These are phyloP conservation scores for Torrubiellomyces zombiae DNA, from an alignment of 2,329 filamentous ascomycete genomes.

Conservation along the genomic window DNA sequence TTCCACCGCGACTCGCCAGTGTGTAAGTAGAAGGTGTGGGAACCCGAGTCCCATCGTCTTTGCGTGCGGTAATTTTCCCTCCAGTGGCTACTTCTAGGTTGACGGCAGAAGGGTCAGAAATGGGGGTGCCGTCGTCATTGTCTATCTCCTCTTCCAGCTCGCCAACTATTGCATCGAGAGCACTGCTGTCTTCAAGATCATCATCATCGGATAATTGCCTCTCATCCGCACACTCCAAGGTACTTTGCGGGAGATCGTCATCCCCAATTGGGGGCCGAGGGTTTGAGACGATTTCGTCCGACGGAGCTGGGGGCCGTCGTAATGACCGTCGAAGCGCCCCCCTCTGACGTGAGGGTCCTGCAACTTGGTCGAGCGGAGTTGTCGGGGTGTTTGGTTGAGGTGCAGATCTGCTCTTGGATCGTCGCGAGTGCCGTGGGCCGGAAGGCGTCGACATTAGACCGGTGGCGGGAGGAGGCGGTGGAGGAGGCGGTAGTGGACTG, in stretches of 20 bases:
- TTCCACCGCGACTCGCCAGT: conserved; percentile 22
- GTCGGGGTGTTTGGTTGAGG: conserved; percentile 21
- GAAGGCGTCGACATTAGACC: conserved; percentile 21
- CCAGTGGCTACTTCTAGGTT: conserved; percentile 78
- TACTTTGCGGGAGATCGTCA: conserved; percentile 48
- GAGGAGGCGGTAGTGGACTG: conserved; percentile 19
- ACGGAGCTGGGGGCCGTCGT: conserved; percentile 37
- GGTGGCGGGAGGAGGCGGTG: conserved; percentile 9
- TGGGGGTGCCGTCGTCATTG: conserved; percentile 46
- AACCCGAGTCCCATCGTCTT: conserved; percentile 79
- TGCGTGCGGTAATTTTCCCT: conserved; percentile 77
- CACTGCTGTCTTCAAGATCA: conserved; percentile 45
- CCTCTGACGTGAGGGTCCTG: conserved; percentile 41
- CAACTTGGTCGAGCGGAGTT: conserved; percentile 24
- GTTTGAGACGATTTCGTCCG: conserved; percentile 33
- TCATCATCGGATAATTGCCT: conserved; percentile 62
- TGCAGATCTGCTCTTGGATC: conserved; percentile 30
- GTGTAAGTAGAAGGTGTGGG: conserved; percentile 56
- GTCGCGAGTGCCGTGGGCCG: conserved; percentile 24
- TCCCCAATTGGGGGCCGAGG: conserved; percentile 39
- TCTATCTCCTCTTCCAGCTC: conserved; percentile 77
- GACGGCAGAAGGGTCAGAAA: conserved; percentile 62
- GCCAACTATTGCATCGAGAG: conserved; percentile 76
- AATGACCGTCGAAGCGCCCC: conserved; percentile 42
- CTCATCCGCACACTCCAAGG: conserved; percentile 86